Evolutionary conservation across 225 moss, liverwort and hornwort species (phyloP).

Genomic region (Takakia lepidozioides): DNA sequence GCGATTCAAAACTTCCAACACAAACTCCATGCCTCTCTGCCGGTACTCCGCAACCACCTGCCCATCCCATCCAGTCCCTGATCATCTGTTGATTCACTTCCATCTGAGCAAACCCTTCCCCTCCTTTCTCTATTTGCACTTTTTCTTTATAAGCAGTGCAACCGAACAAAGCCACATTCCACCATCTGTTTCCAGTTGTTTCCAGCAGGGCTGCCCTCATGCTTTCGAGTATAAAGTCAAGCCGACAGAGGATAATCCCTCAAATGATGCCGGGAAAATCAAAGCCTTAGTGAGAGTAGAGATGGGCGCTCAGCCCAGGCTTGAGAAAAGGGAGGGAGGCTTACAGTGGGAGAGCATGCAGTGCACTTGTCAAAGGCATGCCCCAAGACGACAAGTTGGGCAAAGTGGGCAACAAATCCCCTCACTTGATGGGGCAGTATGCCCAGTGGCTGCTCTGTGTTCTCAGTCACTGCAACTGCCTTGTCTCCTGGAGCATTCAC

Average conservation of each 20-base stretch:
- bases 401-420: constrained; percentile 86
- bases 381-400: constrained; percentile 77
- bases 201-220: too few species aligned
- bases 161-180: too few species aligned
- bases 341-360: constrained; percentile 79
- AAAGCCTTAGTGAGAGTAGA: too few species aligned
- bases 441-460: constrained; percentile 67
- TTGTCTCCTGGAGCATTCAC: constrained; percentile 71
- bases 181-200: too few species aligned
- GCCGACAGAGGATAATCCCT: too few species aligned
- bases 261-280: too few species aligned
- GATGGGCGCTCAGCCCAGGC: too few species aligned
- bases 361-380: constrained; percentile 97
- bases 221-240: too few species aligned
- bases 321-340: too few species aligned
- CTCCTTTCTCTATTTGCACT: too few species aligned
- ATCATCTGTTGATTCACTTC: neutral
- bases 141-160: too few species aligned
- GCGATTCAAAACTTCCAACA: constrained; percentile 80
- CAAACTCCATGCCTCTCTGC: constrained; percentile 59
- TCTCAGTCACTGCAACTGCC: constrained; percentile 52
- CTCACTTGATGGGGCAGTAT: constrained; percentile 99
- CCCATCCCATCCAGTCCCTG: too few species aligned
- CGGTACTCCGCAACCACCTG: constrained; percentile 86
- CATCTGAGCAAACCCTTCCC: neutral